phyloP scores from a whole-genome alignment of 805 yeast species.

The Candida stauntonica region DNA sequence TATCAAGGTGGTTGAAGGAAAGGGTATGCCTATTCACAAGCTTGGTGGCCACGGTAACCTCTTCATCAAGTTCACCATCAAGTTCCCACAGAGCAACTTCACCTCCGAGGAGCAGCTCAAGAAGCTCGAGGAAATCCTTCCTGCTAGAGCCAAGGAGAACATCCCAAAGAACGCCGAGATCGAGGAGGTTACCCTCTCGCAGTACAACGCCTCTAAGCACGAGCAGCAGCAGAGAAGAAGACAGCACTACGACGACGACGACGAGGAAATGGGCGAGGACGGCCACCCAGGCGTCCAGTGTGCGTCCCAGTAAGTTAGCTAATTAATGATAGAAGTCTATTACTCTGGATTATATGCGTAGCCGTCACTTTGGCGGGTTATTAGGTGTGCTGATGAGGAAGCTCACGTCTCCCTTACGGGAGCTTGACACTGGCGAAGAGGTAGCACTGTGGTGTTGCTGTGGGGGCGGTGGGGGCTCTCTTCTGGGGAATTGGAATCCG shows the following conservation, averaged over 20 bases:
- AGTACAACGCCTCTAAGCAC: conserved; percentile 63
- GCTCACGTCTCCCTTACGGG: conserved; percentile 23
- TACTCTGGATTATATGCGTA: no score
- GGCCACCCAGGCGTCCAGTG: conserved; percentile 81
- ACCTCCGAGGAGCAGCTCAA: conserved; percentile 71
- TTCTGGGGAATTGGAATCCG: conserved; percentile 6
- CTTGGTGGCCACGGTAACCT: conserved; percentile 87
- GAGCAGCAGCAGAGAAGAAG: conserved; percentile 35
- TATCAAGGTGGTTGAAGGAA: conserved; percentile 77
- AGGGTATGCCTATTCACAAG: conserved; percentile 97
- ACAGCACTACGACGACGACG: conserved; percentile 47
- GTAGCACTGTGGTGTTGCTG: conserved; percentile 2
- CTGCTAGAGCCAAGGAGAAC: conserved; percentile 51
- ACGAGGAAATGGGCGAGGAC: conserved; percentile 52
- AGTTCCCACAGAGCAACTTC: conserved; percentile 78
- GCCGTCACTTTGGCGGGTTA: conserved; percentile 17
- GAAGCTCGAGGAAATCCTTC: conserved; percentile 70
- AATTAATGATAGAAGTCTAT: no score
- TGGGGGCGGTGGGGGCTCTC: conserved; percentile 6
- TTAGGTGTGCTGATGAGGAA: conserved; percentile 21
- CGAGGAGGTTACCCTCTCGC: conserved; percentile 75
- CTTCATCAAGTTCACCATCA: conserved; percentile 78
- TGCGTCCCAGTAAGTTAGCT: conserved; percentile 72
- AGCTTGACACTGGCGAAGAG: no score
- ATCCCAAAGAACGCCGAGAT: conserved; percentile 72